A percentile compares a stretch with the other conserved stretches of the same genome.
These are phyloP conservation scores for Cryptococcus wingfieldii DNA, from an alignment of 1,284 basidiomycete species.

Conservation along the genomic window DNA sequence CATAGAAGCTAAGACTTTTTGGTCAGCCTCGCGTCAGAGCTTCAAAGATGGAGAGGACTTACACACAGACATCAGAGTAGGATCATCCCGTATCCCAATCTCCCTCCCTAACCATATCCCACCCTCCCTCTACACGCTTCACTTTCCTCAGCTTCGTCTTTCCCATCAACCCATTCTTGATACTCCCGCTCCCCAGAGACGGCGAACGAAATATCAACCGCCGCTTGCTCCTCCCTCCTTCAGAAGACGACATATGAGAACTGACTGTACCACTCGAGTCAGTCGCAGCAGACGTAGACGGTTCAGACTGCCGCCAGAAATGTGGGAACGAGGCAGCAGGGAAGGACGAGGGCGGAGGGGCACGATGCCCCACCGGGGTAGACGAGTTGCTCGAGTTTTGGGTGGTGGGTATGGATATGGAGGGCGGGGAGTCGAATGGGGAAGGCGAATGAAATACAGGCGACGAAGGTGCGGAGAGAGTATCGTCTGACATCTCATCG, in stretches of 20 bases:
- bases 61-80: no score
- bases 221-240: neutral
- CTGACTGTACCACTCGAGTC: neutral
- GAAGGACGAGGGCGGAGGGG: neutral
- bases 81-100: slow-evolving; percentile 6
- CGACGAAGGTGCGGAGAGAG: neutral
- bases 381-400: neutral
- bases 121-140: slow-evolving; percentile 15
- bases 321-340: neutral
- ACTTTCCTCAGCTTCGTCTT: slow-evolving; percentile 11
- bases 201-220: no score
- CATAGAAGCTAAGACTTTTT: no score
- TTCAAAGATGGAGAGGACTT: no score
- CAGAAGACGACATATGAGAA: neutral
- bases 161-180: neutral
- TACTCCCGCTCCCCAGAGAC: neutral
- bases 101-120: slow-evolving; percentile 13
- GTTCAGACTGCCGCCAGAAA: neutral
- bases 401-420: neutral
- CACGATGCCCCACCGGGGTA: neutral
- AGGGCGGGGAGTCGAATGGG: neutral
- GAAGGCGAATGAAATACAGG: neutral
- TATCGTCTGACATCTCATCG: neutral
- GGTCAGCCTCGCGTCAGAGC: no score
- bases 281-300: neutral